phyloP scores from a whole-genome alignment of 768 basidiomycete species.

The Pisolithus microcarpus region DNA sequence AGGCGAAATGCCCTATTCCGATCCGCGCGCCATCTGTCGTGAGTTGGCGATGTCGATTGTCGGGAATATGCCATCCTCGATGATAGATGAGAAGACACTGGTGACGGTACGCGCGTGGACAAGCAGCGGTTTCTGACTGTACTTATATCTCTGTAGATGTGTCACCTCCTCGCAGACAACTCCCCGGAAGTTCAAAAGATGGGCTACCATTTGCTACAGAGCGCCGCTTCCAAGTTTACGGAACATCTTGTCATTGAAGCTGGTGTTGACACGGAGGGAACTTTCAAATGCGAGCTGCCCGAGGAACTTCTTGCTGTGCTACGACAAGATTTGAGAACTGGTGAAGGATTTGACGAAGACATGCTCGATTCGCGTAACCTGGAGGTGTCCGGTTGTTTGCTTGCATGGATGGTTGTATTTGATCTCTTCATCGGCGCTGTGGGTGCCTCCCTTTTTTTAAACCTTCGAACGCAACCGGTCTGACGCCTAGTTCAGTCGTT shows the following conservation, averaged over 20 bases:
- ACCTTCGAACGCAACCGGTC: not conserved
- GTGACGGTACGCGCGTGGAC: slow-evolving; percentile 40
- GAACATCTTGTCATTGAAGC: slow-evolving; percentile 83
- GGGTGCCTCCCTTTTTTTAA: slow-evolving; percentile 24
- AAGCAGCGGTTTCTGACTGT: not conserved
- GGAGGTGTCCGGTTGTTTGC: slow-evolving; percentile 59
- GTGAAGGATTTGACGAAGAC: slow-evolving; percentile 34
- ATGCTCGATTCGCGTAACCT: slow-evolving; percentile 28
- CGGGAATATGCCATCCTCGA: slow-evolving; percentile 52
- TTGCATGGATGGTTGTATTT: slow-evolving; percentile 86
- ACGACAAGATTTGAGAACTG: slow-evolving; percentile 37
- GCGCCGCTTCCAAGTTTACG: slow-evolving; percentile 67
- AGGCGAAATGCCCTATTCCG: slow-evolving; percentile 30
- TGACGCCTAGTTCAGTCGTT: slow-evolving; percentile 52
- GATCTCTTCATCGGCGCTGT: slow-evolving; percentile 82
- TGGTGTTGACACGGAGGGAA: slow-evolving; percentile 64
- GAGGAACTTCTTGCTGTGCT: slow-evolving; percentile 59
- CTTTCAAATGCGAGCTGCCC: slow-evolving; percentile 52
- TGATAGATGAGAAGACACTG: slow-evolving; percentile 59
- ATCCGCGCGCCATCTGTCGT: slow-evolving; percentile 59
- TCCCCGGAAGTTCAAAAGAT: slow-evolving; percentile 65
- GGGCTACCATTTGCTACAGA: slow-evolving; percentile 65
- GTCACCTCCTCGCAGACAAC: slow-evolving; percentile 64
- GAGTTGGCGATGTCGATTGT: slow-evolving; percentile 65
- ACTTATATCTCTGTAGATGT: slow-evolving; percentile 47